phyloP scores from a whole-genome alignment of 148 eudicot genomes.

The Camellia japonica region DNA sequence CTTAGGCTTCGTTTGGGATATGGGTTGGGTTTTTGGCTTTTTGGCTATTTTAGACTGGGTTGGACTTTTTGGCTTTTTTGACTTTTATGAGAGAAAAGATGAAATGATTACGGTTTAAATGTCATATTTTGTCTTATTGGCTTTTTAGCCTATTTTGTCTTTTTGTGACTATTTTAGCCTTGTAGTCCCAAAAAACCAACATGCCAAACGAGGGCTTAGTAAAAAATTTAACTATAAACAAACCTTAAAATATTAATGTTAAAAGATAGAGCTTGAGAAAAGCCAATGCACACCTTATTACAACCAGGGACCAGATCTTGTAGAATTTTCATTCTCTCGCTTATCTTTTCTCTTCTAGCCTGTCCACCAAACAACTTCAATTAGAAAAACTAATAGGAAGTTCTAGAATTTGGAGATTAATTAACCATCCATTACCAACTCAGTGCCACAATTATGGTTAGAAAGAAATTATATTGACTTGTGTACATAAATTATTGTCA shows the following conservation, averaged over 20 bases:
- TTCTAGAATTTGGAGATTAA: not conserved
- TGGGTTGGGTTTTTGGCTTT: no score
- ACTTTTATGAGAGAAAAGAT: no score
- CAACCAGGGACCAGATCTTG: conserved; percentile 93
- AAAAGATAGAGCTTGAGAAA: conserved; percentile 4
- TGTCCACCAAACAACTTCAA: conserved; percentile 28
- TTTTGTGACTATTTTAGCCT: no score
- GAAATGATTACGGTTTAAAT: no score
- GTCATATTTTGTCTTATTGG: no score
- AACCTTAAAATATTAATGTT: not conserved
- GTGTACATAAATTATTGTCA: not conserved
- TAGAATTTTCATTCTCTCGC: conserved; percentile 86
- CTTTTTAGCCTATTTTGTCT: no score
- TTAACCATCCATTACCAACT: not conserved
- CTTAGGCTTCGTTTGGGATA: no score
- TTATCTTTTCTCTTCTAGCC: conserved; percentile 95
- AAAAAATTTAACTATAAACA: not conserved
- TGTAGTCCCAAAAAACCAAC: no score
- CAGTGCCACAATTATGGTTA: not conserved
- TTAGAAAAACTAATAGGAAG: not conserved
- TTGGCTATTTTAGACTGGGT: no score
- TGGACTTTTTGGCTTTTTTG: no score
- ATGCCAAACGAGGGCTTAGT: no score
- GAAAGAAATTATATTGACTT: not conserved
- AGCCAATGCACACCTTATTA: conserved; percentile 49